A percentile compares a stretch with the other conserved stretches of the same genome.
Evolutionary conservation across 371 early-diverging fungal species (phyloP).

Genomic region (Rhizopus sp.): DNA sequence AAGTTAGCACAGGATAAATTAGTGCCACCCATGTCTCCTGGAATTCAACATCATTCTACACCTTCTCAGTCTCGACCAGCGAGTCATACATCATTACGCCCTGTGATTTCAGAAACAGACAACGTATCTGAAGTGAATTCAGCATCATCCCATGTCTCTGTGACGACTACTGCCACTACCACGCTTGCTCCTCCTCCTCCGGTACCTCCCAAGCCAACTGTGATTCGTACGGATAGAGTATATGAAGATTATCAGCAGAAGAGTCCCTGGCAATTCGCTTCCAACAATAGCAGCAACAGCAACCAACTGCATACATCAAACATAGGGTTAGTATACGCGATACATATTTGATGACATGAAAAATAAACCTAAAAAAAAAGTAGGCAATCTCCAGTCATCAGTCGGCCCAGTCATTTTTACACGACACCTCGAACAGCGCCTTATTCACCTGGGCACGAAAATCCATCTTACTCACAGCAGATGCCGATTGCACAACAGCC

Average conservation of each 20-base stretch:
- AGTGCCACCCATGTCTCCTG: slow-evolving; percentile 12
- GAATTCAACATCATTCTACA: slow-evolving; percentile 21
- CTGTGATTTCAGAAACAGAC: slow-evolving; percentile 7
- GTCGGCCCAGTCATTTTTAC: slow-evolving; percentile 9
- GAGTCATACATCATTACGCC: slow-evolving; percentile 1
- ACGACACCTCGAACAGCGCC: not conserved
- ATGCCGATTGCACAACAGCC: not conserved
- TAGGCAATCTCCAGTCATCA: slow-evolving; percentile 20
- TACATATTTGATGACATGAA: too few relatives aligned
- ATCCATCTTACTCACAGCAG: slow-evolving; percentile 2
- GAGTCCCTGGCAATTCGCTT: slow-evolving; percentile 21
- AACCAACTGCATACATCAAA: not conserved
- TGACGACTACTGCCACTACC: not conserved
- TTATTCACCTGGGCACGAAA: not conserved
- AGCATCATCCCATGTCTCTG: not conserved
- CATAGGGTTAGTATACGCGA: too few relatives aligned
- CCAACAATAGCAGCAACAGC: slow-evolving; percentile 13
- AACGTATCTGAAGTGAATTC: not conserved
- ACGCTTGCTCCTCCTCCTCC: slow-evolving; percentile 32
- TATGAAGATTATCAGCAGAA: slow-evolving; percentile 12
- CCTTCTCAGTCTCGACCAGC: slow-evolving; percentile 10
- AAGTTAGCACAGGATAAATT: slow-evolving; percentile 35
- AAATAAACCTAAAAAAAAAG: not conserved
- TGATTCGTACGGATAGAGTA: slow-evolving; percentile 36
- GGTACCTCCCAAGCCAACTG: slow-evolving; percentile 44